Percentiles rank a stretch among this genome's conserved stretches.
Conservation (phyloP, 2,329 filamentous ascomycete species). For the Penicillium sp. region DNA sequence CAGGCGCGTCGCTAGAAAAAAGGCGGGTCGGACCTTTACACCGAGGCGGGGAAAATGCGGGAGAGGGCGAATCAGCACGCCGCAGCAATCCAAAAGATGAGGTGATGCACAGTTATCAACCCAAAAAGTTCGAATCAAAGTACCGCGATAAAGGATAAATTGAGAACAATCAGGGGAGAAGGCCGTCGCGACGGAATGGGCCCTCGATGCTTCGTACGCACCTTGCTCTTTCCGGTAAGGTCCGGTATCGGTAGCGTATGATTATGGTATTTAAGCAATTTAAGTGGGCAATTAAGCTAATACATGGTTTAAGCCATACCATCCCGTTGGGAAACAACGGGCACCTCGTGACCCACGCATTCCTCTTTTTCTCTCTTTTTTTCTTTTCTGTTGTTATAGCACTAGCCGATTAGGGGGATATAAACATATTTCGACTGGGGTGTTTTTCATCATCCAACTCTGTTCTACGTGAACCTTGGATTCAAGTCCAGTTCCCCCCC, state of each 20-base stretch:
- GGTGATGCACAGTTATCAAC: background rate
- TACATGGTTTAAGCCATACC: background rate
- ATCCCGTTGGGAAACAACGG: background rate
- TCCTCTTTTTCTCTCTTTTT: background rate
- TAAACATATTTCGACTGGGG: background rate
- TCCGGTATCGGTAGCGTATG: constrained; percentile 15
- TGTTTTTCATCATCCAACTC: background rate
- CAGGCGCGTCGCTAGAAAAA: constrained; percentile 39
- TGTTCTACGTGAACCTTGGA: background rate
- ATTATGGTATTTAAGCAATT: background rate
- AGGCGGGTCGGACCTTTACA: constrained; percentile 21
- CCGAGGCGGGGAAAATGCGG: constrained; percentile 5
- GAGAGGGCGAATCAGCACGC: background rate
- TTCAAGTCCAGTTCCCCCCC: background rate
- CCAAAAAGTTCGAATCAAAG: background rate
- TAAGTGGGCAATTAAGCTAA: constrained; percentile 13
- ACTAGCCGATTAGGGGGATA: background rate
- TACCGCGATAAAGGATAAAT: constrained; percentile 10
- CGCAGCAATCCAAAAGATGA: background rate
- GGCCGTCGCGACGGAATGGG: constrained; percentile 18
- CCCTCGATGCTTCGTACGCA: constrained; percentile 5
- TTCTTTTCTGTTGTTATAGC: background rate
- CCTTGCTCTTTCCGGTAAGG: constrained; percentile 27
- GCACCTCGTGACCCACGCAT: background rate
- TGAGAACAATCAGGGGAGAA: constrained; percentile 25